Percentiles rank a stretch among this genome's conserved stretches.
Conservation (phyloP, 495 filamentous ascomycete species). For the Parathielavia appendiculata region DNA sequence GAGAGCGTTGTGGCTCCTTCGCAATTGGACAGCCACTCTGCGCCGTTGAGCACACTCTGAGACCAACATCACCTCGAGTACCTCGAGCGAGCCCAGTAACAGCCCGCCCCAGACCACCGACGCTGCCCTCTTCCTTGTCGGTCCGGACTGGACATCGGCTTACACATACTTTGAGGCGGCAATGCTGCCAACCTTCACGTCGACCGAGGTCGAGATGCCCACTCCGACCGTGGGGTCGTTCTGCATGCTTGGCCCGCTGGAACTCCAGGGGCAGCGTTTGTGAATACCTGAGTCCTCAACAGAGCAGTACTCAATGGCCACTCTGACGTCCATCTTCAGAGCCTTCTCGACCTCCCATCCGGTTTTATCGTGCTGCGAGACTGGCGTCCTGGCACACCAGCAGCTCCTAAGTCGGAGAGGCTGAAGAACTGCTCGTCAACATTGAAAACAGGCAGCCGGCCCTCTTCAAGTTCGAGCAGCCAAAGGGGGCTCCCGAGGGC, state of each 20-base stretch:
- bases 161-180: constrained; percentile 1
- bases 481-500: neutral
- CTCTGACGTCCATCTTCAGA: neutral
- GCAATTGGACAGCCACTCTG: no score
- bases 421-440: neutral
- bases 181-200: neutral
- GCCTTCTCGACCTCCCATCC: constrained; percentile 2
- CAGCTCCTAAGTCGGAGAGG: constrained; percentile 3
- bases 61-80: no score
- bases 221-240: neutral
- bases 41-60: no score
- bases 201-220: neutral
- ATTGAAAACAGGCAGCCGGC: constrained; percentile 3
- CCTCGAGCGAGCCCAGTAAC: no score
- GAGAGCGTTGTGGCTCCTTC: no score
- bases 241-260: neutral
- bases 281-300: neutral
- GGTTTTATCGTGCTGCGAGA: neutral
- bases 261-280: neutral
- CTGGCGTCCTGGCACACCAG: neutral
- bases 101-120: no score
- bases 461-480: constrained; percentile 5
- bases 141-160: neutral
- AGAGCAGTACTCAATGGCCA: neutral
- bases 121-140: neutral